A percentile compares a stretch with the other conserved stretches of the same genome.
phyloP scores from a whole-genome alignment of 1,139 yeast genomes.

The Hyphopichia burtonii region DNA sequence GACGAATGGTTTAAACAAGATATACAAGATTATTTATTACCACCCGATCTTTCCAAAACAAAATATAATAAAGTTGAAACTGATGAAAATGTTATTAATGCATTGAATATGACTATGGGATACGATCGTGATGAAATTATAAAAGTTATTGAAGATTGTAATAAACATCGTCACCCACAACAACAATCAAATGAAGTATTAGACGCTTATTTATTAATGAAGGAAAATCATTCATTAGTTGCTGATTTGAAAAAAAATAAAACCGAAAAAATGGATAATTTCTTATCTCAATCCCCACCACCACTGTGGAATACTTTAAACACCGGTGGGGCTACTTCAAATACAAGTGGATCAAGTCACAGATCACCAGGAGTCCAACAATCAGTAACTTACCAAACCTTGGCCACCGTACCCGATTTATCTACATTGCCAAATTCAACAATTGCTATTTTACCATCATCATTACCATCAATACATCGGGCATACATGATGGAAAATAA shows the following conservation, averaged over 20 bases:
- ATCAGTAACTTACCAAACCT: slow-evolving; percentile 49
- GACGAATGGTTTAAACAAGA: slow-evolving; percentile 93
- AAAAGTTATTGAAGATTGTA: slow-evolving; percentile 57
- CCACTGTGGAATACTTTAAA: slow-evolving; percentile 32
- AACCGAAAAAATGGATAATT: slow-evolving; percentile 51
- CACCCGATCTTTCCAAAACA: slow-evolving; percentile 55
- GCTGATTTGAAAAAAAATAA: slow-evolving; percentile 61
- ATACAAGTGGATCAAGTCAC: slow-evolving; percentile 6
- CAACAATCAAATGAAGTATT: slow-evolving; percentile 67
- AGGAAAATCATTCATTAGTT: slow-evolving; percentile 73
- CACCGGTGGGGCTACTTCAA: slow-evolving; percentile 15
- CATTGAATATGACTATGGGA: slow-evolving; percentile 87
- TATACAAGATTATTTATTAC: slow-evolving; percentile 78
- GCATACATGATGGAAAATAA: slow-evolving; percentile 80
- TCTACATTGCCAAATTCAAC: slow-evolving; percentile 59
- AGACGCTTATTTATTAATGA: slow-evolving; percentile 87
- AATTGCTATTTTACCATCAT: slow-evolving; percentile 89
- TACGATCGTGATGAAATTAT: slow-evolving; percentile 84
- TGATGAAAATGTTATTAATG: slow-evolving; percentile 78
- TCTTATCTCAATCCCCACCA: slow-evolving; percentile 53
- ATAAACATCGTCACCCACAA: slow-evolving; percentile 39
- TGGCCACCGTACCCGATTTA: slow-evolving; percentile 50
- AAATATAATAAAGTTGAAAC: slow-evolving; percentile 47
- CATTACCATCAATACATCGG: slow-evolving; percentile 89
- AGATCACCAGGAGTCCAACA: slow-evolving; percentile 44